Evolutionary conservation across 768 basidiomycete species (phyloP).

Genomic region (Leccinum arenicola): DNA sequence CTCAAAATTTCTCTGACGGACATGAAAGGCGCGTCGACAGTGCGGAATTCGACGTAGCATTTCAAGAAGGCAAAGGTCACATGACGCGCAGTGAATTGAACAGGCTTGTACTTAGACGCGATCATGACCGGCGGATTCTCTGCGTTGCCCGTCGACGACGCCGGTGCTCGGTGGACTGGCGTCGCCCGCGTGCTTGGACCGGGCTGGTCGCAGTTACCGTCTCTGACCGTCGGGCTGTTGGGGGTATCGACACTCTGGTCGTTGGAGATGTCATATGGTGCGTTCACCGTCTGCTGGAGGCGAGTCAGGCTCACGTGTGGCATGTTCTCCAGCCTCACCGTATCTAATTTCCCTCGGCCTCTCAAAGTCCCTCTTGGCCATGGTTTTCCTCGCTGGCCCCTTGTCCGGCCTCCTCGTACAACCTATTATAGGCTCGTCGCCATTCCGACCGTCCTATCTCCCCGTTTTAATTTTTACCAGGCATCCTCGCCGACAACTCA

Average conservation of each 20-base stretch:
- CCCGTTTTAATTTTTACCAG: conserved; percentile 16
- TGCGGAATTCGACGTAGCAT: not conserved
- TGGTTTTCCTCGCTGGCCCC: conserved; percentile 92
- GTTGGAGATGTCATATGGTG: conserved; percentile 90
- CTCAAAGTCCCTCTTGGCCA: conserved; percentile 80
- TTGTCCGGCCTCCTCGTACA: conserved; percentile 89
- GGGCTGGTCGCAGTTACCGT: conserved; percentile 60
- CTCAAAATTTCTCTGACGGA: conserved; percentile 48
- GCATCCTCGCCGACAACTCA: conserved; percentile 78
- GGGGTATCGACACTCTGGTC: conserved; percentile 93
- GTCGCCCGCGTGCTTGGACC: conserved; percentile 55
- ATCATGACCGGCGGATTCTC: conserved; percentile 44
- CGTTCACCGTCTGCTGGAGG: not conserved
- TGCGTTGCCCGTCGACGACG: conserved; percentile 39
- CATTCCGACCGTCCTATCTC: not conserved
- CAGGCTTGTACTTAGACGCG: not conserved
- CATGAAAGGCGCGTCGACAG: conserved; percentile 18
- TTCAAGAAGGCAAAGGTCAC: not conserved
- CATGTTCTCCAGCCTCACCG: conserved; percentile 56
- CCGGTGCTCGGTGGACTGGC: conserved; percentile 41
- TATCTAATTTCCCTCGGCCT: conserved; percentile 89
- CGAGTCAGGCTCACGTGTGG: not conserved
- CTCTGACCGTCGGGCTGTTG: conserved; percentile 72
- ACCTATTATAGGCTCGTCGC: conserved; percentile 68
- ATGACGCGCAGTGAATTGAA: not conserved